Conservation (phyloP, 2,329 filamentous ascomycete species). For the Drechmeria coniospora region DNA sequence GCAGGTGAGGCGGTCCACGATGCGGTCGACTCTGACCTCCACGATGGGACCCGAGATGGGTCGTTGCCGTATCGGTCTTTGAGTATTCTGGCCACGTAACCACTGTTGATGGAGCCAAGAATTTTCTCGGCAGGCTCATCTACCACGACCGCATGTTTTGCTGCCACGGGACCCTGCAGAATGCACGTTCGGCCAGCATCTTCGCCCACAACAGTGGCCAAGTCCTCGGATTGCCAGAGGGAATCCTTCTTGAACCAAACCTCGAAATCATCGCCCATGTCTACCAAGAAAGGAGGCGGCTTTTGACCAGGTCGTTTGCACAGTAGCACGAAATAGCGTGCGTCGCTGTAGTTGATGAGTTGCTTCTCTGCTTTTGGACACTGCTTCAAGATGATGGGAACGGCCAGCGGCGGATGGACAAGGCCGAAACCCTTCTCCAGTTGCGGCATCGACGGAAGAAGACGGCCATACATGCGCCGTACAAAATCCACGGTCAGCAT, state of each 20-base stretch:
- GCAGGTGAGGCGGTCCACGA: too few relatives aligned
- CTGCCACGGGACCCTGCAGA: constrained; percentile 89
- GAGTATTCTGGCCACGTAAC: constrained; percentile 68
- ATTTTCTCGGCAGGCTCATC: constrained; percentile 95
- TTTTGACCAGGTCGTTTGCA: constrained; percentile 90
- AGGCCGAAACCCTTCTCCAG: constrained; percentile 67
- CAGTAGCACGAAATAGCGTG: constrained; percentile 88
- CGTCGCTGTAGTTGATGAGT: constrained; percentile 95
- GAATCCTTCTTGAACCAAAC: constrained; percentile 99
- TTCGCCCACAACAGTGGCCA: constrained; percentile 88
- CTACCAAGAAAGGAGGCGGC: constrained; percentile 87
- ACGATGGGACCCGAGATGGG: constrained; percentile 58
- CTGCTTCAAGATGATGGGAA: too few relatives aligned
- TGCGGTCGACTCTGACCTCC: too few relatives aligned
- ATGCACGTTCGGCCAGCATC: constrained; percentile 95
- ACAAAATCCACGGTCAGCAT: constrained; percentile 89
- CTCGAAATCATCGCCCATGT: constrained; percentile 94
- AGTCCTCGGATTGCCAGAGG: constrained; percentile 95
- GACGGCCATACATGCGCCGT: constrained; percentile 84
- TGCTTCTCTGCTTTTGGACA: constrained; percentile 82
- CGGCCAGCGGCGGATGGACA: constrained; percentile 62
- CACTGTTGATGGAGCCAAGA: constrained; percentile 74
- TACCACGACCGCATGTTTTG: constrained; percentile 72
- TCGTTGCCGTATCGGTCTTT: constrained; percentile 67
- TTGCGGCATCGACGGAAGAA: constrained; percentile 81